These are phyloP conservation scores for Metarhizium brunneum DNA, from an alignment of 2,329 filamentous ascomycete species.

Conservation along the genomic window DNA sequence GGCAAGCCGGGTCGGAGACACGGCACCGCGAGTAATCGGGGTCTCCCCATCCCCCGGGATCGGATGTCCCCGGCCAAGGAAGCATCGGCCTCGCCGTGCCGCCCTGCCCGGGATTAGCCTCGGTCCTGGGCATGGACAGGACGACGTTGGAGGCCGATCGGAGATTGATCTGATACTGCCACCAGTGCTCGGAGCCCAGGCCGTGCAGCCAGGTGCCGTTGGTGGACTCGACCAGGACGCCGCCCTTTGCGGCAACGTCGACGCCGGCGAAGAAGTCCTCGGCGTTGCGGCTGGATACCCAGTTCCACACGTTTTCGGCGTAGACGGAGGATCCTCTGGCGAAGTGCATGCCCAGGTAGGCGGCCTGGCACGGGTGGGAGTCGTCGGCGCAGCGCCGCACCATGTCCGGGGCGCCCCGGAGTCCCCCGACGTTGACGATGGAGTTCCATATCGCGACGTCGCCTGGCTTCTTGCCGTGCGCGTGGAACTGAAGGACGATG, in stretches of 20 bases:
- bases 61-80: constrained; percentile 25
- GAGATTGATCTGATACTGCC: constrained; percentile 45
- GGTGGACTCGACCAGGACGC: constrained; percentile 34
- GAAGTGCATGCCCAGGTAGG: constrained; percentile 40
- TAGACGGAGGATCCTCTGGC: constrained; percentile 18
- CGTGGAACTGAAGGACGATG: constrained; percentile 28
- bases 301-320: constrained; percentile 10
- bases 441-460: constrained; percentile 43
- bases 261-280: constrained; percentile 28
- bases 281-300: constrained; percentile 25
- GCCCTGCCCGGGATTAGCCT: constrained; percentile 12
- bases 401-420: constrained; percentile 23
- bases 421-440: constrained; percentile 36
- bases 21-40: constrained; percentile 32
- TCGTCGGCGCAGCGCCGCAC: constrained; percentile 21
- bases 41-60: constrained; percentile 27
- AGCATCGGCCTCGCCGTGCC: neutral
- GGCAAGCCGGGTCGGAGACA: constrained; percentile 26
- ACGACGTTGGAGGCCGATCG: constrained; percentile 33
- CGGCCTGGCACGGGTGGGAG: constrained; percentile 33
- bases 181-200: constrained; percentile 39
- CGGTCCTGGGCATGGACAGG: constrained; percentile 33
- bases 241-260: constrained; percentile 32
- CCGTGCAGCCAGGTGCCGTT: constrained; percentile 42
- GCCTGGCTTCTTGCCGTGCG: constrained; percentile 29